Conservation (phyloP, 352 stramenopile genomes). For the Thraustochytrium striatum region DNA sequence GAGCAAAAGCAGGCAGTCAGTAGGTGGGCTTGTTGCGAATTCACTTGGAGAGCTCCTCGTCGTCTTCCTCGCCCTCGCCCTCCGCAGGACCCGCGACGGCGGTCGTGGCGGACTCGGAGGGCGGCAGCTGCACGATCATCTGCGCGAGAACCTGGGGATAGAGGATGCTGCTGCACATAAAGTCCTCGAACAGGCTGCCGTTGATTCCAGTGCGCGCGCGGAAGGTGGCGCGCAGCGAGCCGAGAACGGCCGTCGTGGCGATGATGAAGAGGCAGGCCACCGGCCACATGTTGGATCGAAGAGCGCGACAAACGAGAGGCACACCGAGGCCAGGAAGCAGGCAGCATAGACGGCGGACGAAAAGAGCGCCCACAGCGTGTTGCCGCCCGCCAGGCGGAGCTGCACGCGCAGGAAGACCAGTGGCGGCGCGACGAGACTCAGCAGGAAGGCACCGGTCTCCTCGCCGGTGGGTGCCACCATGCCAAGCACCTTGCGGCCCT, state of each 20-base stretch:
- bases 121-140: slow-evolving; percentile 14
- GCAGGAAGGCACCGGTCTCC: neutral
- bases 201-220: slow-evolving; percentile 2
- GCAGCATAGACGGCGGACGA: neutral
- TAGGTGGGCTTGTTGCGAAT: neutral
- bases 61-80: neutral
- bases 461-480: neutral
- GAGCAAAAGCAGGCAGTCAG: neutral
- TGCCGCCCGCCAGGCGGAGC: neutral
- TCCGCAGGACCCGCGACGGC: too few species aligned
- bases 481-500: neutral
- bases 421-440: neutral
- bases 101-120: too few species aligned
- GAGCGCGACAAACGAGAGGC: neutral
- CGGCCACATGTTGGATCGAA: neutral
- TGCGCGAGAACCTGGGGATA: slow-evolving; percentile 22
- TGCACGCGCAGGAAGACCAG: neutral
- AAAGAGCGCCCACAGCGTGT: neutral
- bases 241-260: neutral
- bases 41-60: neutral
- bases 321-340: neutral
- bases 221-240: neutral
- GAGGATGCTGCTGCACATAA: neutral
- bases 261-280: slow-evolving; percentile 39
- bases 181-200: neutral